Evolutionary conservation across 169 alveolate species (phyloP).

Genomic region (Babesia sp.): DNA sequence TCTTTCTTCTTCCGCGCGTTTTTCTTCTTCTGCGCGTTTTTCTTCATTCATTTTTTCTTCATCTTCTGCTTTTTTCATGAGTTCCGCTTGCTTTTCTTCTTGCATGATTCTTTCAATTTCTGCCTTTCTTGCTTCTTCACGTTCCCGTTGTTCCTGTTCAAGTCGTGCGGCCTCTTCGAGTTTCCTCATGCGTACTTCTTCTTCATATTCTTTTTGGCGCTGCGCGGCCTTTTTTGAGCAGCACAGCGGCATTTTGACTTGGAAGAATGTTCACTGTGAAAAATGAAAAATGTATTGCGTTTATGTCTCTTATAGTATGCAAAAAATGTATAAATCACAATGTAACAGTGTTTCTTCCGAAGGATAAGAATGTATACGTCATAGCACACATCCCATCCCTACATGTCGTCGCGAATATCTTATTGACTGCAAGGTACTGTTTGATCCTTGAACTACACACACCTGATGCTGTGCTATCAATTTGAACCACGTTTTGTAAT

Average conservation of each 20-base stretch:
- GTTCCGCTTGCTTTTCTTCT: slow-evolving; percentile 34
- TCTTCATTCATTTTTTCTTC: slow-evolving; percentile 8
- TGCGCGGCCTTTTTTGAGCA: slow-evolving; percentile 49
- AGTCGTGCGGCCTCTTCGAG: slow-evolving; percentile 32
- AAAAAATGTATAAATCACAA: too few species aligned
- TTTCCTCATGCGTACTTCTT: slow-evolving; percentile 37
- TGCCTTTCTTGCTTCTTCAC: slow-evolving; percentile 22
- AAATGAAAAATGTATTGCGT: too few species aligned
- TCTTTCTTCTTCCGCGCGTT: background rate
- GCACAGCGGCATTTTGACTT: slow-evolving; percentile 29
- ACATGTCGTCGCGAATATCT: too few species aligned
- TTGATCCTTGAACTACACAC: too few species aligned
- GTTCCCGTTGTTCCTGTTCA: slow-evolving; percentile 33
- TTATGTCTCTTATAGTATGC: too few species aligned
- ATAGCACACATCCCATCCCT: background rate
- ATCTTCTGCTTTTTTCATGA: slow-evolving; percentile 6
- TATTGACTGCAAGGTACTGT: too few species aligned
- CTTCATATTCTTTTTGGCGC: slow-evolving; percentile 50
- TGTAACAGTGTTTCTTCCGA: too few species aligned
- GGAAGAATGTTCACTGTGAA: too few species aligned
- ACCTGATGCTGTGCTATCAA: too few species aligned
- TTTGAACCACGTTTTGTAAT: too few species aligned
- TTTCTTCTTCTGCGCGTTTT: slow-evolving; percentile 3
- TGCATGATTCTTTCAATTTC: slow-evolving; percentile 39
- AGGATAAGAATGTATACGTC: background rate